Evolutionary conservation across 352 stramenopile species (phyloP).

Genomic region (Pythium apleroticum): DNA sequence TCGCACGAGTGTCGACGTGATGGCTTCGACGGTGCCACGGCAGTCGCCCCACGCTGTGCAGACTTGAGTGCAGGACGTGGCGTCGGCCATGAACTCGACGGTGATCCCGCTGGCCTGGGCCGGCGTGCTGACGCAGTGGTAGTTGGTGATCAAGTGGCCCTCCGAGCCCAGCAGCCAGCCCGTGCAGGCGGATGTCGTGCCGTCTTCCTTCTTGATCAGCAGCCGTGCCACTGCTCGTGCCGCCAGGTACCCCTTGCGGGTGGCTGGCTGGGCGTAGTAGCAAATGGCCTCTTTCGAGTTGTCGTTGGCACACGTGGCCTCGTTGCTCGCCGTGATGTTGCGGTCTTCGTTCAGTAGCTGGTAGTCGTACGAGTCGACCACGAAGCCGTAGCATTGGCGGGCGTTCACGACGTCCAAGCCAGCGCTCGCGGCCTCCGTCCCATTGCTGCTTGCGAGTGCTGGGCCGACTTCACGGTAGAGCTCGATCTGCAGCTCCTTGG

Average conservation of each 20-base stretch:
- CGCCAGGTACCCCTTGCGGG: constrained; percentile 36
- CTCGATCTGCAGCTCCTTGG: constrained; percentile 58
- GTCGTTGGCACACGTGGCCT: constrained; percentile 57
- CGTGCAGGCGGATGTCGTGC: constrained; percentile 42
- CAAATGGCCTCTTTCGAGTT: constrained; percentile 63
- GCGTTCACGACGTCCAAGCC: neutral
- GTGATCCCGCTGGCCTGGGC: constrained; percentile 39
- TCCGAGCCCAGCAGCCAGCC: constrained; percentile 60
- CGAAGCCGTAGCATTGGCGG: constrained; percentile 56
- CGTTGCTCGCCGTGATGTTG: constrained; percentile 42
- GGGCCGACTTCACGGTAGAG: constrained; percentile 39
- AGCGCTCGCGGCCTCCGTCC: neutral
- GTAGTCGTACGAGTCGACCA: constrained; percentile 51
- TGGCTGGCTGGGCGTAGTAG: constrained; percentile 37
- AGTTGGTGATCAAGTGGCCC: constrained; percentile 69
- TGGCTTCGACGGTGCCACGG: constrained; percentile 40
- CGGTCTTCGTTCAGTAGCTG: constrained; percentile 37
- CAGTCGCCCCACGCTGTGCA: constrained; percentile 45
- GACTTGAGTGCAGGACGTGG: constrained; percentile 31
- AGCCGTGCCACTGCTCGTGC: constrained; percentile 51
- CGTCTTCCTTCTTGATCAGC: constrained; percentile 42
- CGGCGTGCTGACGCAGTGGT: constrained; percentile 59
- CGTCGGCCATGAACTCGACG: constrained; percentile 69
- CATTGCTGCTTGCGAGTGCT: neutral
- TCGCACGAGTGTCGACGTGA: constrained; percentile 45